Evolutionary conservation across 306 rosid genomes (phyloP).

Genomic region (Prunus persica): Prunus_persica_NCBIv2 NC_034010.1:29934501-29935000

Average conservation of each 20-base stretch:
- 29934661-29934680: conserved; percentile 52
- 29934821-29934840: conserved; percentile 43
- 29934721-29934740: conserved; percentile 97
- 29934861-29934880: conserved; percentile 95
- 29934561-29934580: conserved; percentile 88
- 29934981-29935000: conserved; percentile 43
- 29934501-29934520: conserved; percentile 95
- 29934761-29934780: conserved; percentile 13
- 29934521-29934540: conserved; percentile 98
- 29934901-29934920: conserved; percentile 70
- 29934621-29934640: conserved; percentile 13
- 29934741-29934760: conserved; percentile 99
- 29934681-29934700: conserved; percentile 89
- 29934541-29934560: conserved; percentile 99
- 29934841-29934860: conserved; percentile 99
- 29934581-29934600: conserved; percentile 81
- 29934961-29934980: conserved; percentile 98
- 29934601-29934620: conserved; percentile 16
- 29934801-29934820: conserved; percentile 12
- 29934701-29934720: conserved; percentile 82
- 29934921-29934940: conserved; percentile 98
- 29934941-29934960: conserved; percentile 99
- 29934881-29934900: conserved; percentile 95
- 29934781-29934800: conserved; percentile 9
- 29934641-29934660: conserved; percentile 24